Conservation (phyloP, 768 basidiomycete species). For the Podaxis mareebaensis region DNA sequence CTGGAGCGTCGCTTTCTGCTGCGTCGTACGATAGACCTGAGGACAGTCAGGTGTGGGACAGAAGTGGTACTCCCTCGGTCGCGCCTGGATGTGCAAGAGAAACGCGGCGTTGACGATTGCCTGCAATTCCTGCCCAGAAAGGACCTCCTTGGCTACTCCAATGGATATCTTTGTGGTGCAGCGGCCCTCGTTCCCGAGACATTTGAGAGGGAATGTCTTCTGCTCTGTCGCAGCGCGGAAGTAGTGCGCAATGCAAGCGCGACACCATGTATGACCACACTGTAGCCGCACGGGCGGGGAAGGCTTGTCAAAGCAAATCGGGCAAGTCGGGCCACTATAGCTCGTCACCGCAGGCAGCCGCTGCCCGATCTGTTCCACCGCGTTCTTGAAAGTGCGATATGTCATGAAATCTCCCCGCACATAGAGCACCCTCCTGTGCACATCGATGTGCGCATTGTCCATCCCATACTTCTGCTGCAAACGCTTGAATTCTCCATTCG, state of each 20-base stretch:
- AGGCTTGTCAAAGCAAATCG: conserved; percentile 67
- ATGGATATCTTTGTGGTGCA: conserved; percentile 63
- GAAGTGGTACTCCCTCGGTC: conserved; percentile 63
- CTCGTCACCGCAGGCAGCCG: conserved; percentile 28
- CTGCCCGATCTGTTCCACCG: conserved; percentile 35
- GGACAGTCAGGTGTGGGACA: conserved; percentile 82
- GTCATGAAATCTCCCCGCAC: conserved; percentile 57
- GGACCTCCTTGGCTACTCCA: conserved; percentile 44
- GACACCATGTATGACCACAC: conserved; percentile 75
- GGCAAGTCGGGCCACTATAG: conserved; percentile 41
- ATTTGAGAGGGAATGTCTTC: conserved; percentile 68
- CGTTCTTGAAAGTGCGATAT: conserved; percentile 28
- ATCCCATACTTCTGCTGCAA: conserved; percentile 52
- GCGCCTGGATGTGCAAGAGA: conserved; percentile 57
- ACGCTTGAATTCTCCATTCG: conserved; percentile 43
- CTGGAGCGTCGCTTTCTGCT: conserved; percentile 40
- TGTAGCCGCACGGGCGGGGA: conserved; percentile 50
- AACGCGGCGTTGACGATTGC: conserved; percentile 60
- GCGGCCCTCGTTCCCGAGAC: conserved; percentile 63
- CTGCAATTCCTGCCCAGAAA: conserved; percentile 54
- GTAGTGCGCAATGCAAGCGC: conserved; percentile 58
- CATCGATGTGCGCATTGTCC: conserved; percentile 58
- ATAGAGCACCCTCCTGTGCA: conserved; percentile 39
- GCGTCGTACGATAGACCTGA: conserved; percentile 65
- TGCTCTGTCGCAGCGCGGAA: conserved; percentile 57